A percentile compares a stretch with the other conserved stretches of the same genome.
Evolutionary conservation across 371 early-diverging fungal species (phyloP).

Genomic region (Rhizopus delemar): DNA sequence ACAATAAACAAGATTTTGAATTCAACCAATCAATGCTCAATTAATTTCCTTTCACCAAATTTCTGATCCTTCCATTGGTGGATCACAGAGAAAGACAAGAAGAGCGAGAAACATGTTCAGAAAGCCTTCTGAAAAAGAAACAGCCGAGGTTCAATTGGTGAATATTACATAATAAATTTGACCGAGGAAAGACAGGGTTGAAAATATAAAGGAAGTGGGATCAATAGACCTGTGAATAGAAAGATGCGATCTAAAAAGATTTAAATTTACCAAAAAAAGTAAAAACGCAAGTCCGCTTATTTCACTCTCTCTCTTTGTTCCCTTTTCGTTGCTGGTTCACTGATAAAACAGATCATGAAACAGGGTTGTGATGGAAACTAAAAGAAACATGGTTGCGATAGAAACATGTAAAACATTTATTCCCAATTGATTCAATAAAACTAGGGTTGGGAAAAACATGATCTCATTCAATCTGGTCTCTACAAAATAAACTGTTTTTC

Average conservation of each 20-base stretch:
- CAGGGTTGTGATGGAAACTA: too few species aligned
- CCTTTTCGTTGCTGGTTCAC: background rate
- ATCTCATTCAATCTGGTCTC: too few species aligned
- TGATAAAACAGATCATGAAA: too few species aligned
- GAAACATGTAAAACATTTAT: too few species aligned
- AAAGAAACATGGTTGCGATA: too few species aligned
- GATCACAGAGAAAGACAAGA: background rate
- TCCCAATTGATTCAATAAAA: too few species aligned
- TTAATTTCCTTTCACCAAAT: background rate
- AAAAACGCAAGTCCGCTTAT: background rate
- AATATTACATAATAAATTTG: background rate
- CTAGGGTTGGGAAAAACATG: too few species aligned
- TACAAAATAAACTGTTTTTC: too few species aligned
- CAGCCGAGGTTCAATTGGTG: background rate
- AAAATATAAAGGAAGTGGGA: background rate
- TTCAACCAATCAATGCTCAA: background rate
- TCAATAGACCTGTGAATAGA: too few species aligned
- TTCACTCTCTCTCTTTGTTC: background rate
- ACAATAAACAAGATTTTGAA: background rate
- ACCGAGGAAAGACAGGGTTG: background rate
- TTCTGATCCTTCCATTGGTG: background rate
- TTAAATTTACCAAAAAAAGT: background rate
- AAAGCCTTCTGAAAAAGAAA: background rate
- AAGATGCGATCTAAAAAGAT: background rate
- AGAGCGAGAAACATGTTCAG: background rate